These are phyloP conservation scores for Lactarius evosmus DNA, from an alignment of 768 basidiomycete genomes.

Conservation along the genomic window DNA sequence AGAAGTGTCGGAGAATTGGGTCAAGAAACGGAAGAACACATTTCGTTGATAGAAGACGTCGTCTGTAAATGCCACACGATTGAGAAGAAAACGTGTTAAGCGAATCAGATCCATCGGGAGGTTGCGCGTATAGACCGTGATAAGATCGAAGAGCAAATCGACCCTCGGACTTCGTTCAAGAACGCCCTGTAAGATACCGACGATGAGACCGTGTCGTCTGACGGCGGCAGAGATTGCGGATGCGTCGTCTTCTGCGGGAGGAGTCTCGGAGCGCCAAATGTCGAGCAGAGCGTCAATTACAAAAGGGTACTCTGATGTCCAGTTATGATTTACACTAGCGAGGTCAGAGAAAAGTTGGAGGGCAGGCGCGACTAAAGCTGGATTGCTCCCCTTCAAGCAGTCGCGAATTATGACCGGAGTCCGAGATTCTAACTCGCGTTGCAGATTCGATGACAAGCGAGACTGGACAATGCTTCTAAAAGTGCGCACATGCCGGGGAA, in stretches of 20 bases:
- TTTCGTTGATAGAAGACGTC: constrained; percentile 73
- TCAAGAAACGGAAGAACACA: constrained; percentile 78
- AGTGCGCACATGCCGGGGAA: constrained; percentile 78
- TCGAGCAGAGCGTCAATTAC: constrained; percentile 69
- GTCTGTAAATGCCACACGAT: constrained; percentile 73
- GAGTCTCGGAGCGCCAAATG: constrained; percentile 62
- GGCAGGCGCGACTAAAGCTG: constrained; percentile 58
- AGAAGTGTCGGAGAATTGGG: constrained; percentile 69
- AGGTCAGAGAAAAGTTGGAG: constrained; percentile 78
- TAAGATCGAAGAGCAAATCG: constrained; percentile 85
- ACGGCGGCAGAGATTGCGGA: constrained; percentile 49
- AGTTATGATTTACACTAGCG: constrained; percentile 57
- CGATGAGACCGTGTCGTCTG: constrained; percentile 60
- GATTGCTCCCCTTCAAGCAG: constrained; percentile 50
- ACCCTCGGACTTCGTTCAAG: constrained; percentile 71
- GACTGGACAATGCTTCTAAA: constrained; percentile 80
- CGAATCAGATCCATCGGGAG: constrained; percentile 78
- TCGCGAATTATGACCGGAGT: constrained; percentile 51
- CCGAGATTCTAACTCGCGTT: constrained; percentile 62
- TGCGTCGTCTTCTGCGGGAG: constrained; percentile 35
- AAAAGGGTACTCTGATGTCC: constrained; percentile 65
- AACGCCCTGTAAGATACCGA: constrained; percentile 74
- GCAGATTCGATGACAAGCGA: constrained; percentile 69
- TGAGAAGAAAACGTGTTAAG: constrained; percentile 81
- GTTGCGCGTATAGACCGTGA: constrained; percentile 74